Percentiles rank a stretch among this genome's conserved stretches.
Conservation (phyloP, 2,329 filamentous ascomycete species). For the Pseudocercospora ulei region DNA sequence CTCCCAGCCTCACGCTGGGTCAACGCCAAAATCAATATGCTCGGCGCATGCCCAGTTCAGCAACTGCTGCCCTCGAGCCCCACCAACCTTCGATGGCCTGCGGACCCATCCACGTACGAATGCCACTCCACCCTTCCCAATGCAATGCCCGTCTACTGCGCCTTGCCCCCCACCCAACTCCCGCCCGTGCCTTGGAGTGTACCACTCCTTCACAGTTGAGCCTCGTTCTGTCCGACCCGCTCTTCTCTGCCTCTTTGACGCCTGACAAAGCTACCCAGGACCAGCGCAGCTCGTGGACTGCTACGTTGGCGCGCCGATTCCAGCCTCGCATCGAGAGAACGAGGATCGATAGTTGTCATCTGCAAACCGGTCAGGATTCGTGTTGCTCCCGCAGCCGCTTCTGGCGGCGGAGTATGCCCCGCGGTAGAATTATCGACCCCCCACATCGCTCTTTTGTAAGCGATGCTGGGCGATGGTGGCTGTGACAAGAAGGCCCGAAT, state of each 20-base stretch:
- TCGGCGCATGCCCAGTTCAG: too few species aligned
- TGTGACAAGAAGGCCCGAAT: constrained; percentile 21
- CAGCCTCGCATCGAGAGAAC: constrained; percentile 1
- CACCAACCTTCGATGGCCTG: too few species aligned
- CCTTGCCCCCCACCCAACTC: too few species aligned
- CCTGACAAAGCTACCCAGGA: too few species aligned
- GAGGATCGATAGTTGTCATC: constrained; percentile 17
- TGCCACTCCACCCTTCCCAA: too few species aligned
- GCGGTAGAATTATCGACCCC: constrained; percentile 8
- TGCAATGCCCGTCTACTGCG: too few species aligned
- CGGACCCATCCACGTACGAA: too few species aligned
- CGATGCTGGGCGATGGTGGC: constrained; percentile 21
- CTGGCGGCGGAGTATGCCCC: constrained; percentile 10
- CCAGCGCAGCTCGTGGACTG: neutral
- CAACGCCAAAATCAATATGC: too few species aligned
- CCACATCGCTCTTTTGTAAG: constrained; percentile 20
- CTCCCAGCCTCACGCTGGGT: too few species aligned
- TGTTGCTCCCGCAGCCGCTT: too few species aligned
- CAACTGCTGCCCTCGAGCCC: too few species aligned
- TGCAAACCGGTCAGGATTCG: constrained; percentile 15
- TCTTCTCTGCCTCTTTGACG: constrained; percentile 4
- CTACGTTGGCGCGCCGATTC: neutral
- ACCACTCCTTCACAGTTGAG: neutral
- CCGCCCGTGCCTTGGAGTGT: neutral
- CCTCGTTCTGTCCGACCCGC: neutral